Evolutionary conservation across 352 stramenopile genomes (phyloP), one percentile per base, ranked within the genome.

Genomic region (Pythium insidiosum): DNA sequence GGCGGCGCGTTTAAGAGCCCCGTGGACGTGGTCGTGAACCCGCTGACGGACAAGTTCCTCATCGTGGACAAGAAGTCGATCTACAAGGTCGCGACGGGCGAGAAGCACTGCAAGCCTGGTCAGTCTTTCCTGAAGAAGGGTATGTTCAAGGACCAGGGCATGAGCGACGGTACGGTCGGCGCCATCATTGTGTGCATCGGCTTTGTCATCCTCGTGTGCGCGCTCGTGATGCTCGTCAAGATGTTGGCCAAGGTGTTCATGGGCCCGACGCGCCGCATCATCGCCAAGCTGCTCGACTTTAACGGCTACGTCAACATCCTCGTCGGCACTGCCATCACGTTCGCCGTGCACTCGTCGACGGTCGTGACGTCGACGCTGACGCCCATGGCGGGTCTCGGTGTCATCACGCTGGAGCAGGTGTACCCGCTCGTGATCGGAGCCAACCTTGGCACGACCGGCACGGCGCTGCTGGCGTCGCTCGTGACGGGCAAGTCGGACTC

Each of bases 351-450:
- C 50, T 78, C 58, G 51, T 84, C 65, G 15, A 77, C 65, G n/a
- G 72, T 92, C 28, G 84, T 75, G 12, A 89, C 76, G 1, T 84
- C 67, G 37, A 65, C 70, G 6, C 58, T 92, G n/a, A n/a, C n/a
- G n/a, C n/a, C n/a, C n/a, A n/a, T n/a, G n/a, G n/a, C n/a, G n/a
- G n/a, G n/a, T n/a, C n/a, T n/a, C n/a, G n/a, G n/a, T n/a, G n/a
- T n/a, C n/a, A n/a, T n/a, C n/a, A n/a, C n/a, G n/a, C n/a, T 93
- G n/a, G 71, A 92, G 38, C 66, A 57, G 41, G 84, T 88, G 64
- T 66, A 75, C 34, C 77, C 81, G 22, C 41, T 93, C 11, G 83
- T 77, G 34, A 61, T 93, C 22, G 81, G 81, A 42, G 74, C 81
- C 80, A n/a, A n/a, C n/a, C n/a, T n/a, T n/a, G n/a, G n/a, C n/a